A percentile compares a stretch with the other conserved stretches of the same genome.
phyloP scores from a whole-genome alignment of 805 yeast species.

The Barnettozyma sucrosica region DNA sequence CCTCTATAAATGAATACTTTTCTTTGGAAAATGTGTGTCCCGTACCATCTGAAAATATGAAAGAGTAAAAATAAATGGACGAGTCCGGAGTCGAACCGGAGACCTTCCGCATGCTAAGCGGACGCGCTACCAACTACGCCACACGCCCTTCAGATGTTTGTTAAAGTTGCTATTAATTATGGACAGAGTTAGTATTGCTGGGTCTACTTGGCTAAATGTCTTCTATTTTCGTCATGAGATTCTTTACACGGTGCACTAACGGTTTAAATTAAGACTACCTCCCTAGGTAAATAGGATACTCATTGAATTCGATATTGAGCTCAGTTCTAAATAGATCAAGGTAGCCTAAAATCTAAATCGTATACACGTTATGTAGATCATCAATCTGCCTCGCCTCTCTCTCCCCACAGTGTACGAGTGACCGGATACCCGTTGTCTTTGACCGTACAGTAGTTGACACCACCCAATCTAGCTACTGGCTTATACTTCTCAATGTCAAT shows the following conservation, averaged over 20 bases:
- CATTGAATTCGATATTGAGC: no score
- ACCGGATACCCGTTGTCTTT: background rate
- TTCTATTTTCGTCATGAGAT: no score
- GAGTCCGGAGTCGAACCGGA: constrained; percentile 75
- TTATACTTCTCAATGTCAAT: background rate
- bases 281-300: no score
- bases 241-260: no score
- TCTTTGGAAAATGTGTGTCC: background rate
- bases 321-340: no score
- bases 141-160: constrained; percentile 55
- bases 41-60: background rate
- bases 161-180: background rate
- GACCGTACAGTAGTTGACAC: background rate
- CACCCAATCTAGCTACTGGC: background rate
- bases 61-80: constrained; percentile 37
- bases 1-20: no score
- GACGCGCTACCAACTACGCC: constrained; percentile 83
- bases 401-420: background rate
- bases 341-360: no score
- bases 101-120: constrained; percentile 78
- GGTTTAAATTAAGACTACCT: no score
- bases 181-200: no score
- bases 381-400: background rate
- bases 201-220: no score
- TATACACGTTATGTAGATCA: no score